These are phyloP conservation scores for Pseudoturritis turrita DNA, from an alignment of 345 rosid species.

Conservation along the genomic window DNA sequence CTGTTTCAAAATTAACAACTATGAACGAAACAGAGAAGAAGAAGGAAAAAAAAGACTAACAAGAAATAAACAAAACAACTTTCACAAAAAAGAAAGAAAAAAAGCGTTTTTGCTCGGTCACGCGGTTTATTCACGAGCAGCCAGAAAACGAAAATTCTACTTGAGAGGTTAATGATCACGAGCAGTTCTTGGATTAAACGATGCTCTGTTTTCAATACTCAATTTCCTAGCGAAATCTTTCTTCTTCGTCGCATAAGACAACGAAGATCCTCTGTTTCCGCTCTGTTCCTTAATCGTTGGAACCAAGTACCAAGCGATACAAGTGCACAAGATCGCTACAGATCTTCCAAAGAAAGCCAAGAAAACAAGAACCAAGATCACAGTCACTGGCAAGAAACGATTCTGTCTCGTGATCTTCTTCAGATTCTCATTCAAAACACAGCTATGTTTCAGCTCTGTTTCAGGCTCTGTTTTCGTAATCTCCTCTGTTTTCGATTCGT, in stretches of 20 bases:
- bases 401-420: slow-evolving; percentile 40
- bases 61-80: neutral
- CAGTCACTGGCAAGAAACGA: slow-evolving; percentile 42
- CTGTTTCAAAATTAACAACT: slow-evolving; percentile 25
- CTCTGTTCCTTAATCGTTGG: slow-evolving; percentile 40
- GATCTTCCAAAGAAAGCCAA: slow-evolving; percentile 64
- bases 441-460: slow-evolving; percentile 23
- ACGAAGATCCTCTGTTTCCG: slow-evolving; percentile 11
- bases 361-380: slow-evolving; percentile 50
- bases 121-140: slow-evolving; percentile 22
- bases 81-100: neutral
- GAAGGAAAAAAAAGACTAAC: neutral
- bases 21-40: slow-evolving; percentile 8
- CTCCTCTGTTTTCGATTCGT: slow-evolving; percentile 23
- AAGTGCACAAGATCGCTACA: slow-evolving; percentile 48
- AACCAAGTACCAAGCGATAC: slow-evolving; percentile 60
- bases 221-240: slow-evolving; percentile 37
- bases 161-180: slow-evolving; percentile 1
- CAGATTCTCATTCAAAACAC: slow-evolving; percentile 24
- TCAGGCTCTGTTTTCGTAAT: slow-evolving; percentile 12
- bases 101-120: neutral
- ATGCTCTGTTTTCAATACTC: slow-evolving; percentile 33
- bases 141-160: slow-evolving; percentile 19
- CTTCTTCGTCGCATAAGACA: slow-evolving; percentile 36
- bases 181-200: slow-evolving; percentile 33